phyloP scores from a whole-genome alignment of 1,284 basidiomycete species.

The Leccinum solheimii region DNA sequence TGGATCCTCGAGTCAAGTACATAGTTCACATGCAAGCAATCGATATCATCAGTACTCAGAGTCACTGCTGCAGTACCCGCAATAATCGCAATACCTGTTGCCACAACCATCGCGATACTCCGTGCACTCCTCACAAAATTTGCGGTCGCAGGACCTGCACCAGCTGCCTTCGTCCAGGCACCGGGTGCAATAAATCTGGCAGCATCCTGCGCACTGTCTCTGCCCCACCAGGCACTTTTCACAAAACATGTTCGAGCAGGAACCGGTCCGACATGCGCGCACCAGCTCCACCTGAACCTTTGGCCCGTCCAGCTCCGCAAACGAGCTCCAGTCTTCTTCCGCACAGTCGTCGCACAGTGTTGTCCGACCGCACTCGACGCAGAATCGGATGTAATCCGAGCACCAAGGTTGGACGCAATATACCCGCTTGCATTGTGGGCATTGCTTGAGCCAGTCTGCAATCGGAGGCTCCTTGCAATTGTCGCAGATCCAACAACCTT shows the following conservation, averaged over 20 bases:
- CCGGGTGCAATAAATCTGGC: constrained; percentile 13
- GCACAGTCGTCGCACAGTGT: constrained; percentile 11
- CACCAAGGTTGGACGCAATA: constrained; percentile 5
- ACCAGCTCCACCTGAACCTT: constrained; percentile 7
- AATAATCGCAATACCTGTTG: too few relatives aligned
- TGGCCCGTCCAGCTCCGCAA: too few relatives aligned
- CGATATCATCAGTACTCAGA: too few relatives aligned
- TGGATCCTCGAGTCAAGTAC: constrained; percentile 28
- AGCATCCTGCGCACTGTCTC: constrained; percentile 15
- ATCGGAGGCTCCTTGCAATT: constrained; percentile 17
- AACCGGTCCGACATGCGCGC: not conserved
- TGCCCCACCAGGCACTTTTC: not conserved
- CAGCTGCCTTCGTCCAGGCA: constrained; percentile 5
- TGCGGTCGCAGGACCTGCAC: constrained; percentile 9
- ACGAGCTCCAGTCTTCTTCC: constrained; percentile 21
- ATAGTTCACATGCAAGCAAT: too few relatives aligned
- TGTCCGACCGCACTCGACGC: constrained; percentile 16
- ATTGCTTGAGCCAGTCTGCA: too few relatives aligned
- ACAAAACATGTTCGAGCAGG: constrained; percentile 3
- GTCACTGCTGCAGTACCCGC: too few relatives aligned
- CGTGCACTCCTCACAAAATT: too few relatives aligned
- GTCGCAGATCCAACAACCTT: constrained; percentile 24
- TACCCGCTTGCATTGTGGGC: too few relatives aligned
- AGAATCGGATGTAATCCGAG: constrained; percentile 17
- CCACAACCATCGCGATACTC: too few relatives aligned